A percentile compares a stretch with the other conserved stretches of the same genome.
Conservation (phyloP, 2,329 filamentous ascomycete species). For the Coniochaeta ligniaria region DNA sequence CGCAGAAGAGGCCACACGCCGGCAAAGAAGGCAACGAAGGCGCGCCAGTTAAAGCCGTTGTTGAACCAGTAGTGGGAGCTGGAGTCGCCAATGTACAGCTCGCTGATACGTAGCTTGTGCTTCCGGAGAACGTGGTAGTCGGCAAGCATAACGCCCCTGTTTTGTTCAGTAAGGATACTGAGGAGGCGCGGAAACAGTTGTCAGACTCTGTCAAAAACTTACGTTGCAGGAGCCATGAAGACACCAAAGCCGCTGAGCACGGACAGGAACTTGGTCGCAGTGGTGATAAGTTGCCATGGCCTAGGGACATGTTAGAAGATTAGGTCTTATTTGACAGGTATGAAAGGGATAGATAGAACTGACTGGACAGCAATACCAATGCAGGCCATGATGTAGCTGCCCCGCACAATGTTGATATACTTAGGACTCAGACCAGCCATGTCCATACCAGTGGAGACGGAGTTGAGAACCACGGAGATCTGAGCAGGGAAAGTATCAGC, state of each 20-base stretch:
- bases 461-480: conserved; percentile 23
- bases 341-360: not conserved
- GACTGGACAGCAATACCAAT: conserved; percentile 20
- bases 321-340: conserved; percentile 9
- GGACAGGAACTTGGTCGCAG: conserved; percentile 23
- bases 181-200: conserved; percentile 11
- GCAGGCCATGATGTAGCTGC: conserved; percentile 27
- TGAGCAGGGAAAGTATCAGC: not conserved
- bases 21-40: conserved; percentile 5
- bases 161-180: conserved; percentile 26
- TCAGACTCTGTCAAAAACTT: conserved; percentile 1
- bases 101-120: conserved; percentile 7
- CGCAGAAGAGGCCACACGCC: conserved; percentile 20
- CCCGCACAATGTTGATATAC: conserved; percentile 29
- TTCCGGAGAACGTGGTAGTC: conserved; percentile 9
- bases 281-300: conserved; percentile 29
- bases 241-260: conserved; percentile 24
- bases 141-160: conserved; percentile 8
- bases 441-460: conserved; percentile 34
- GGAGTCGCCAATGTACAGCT: conserved; percentile 6
- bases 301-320: conserved; percentile 26
- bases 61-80: conserved; percentile 8
- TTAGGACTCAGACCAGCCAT: conserved; percentile 28
- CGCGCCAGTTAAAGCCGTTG: conserved; percentile 8
- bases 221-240: conserved; percentile 36